A percentile compares a stretch with the other conserved stretches of the same genome.
phyloP scores from a whole-genome alignment of 495 filamentous ascomycete species.

The Neurospora sp. region DNA sequence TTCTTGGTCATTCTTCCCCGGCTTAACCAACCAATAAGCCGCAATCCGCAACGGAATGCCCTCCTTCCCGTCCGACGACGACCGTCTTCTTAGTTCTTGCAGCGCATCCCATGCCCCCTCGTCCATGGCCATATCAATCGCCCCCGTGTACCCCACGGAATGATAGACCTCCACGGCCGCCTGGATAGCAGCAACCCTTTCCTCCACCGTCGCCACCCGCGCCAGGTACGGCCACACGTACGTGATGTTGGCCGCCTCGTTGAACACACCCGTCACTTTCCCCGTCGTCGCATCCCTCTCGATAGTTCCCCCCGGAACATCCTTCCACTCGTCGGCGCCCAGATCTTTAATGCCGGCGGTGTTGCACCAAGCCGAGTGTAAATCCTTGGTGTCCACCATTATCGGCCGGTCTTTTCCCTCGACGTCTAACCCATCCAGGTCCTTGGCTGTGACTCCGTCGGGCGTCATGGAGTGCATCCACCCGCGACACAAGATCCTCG shows the following conservation, averaged over 20 bases:
- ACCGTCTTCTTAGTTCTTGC: slow-evolving; percentile 26
- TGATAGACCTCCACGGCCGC: slow-evolving; percentile 43
- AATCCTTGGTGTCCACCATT: slow-evolving; percentile 50
- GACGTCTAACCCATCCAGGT: slow-evolving; percentile 48
- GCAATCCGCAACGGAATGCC: slow-evolving; percentile 47
- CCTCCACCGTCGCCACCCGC: slow-evolving; percentile 37
- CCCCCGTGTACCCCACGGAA: slow-evolving; percentile 48
- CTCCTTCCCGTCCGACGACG: slow-evolving; percentile 10
- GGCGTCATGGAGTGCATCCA: slow-evolving; percentile 54
- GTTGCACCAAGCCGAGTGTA: slow-evolving; percentile 56
- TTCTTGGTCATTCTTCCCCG: slow-evolving; percentile 28
- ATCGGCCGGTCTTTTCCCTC: slow-evolving; percentile 41
- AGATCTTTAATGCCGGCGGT: slow-evolving; percentile 45
- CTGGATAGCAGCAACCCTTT: slow-evolving; percentile 41
- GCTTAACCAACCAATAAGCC: slow-evolving; percentile 53
- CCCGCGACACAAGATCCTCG: slow-evolving; percentile 45
- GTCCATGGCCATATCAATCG: slow-evolving; percentile 66
- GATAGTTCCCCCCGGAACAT: slow-evolving; percentile 48
- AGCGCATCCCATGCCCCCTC: slow-evolving; percentile 49
- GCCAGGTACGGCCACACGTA: slow-evolving; percentile 52
- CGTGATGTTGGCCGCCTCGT: slow-evolving; percentile 45
- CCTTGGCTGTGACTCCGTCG: slow-evolving; percentile 38
- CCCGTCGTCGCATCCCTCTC: slow-evolving; percentile 40
- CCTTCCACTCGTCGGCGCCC: slow-evolving; percentile 32
- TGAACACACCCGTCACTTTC: slow-evolving; percentile 43